Evolutionary conservation across 1,284 basidiomycete species (phyloP), one percentile per base, ranked within the genome.

Genomic region (Jaminaea rosea): DNA sequence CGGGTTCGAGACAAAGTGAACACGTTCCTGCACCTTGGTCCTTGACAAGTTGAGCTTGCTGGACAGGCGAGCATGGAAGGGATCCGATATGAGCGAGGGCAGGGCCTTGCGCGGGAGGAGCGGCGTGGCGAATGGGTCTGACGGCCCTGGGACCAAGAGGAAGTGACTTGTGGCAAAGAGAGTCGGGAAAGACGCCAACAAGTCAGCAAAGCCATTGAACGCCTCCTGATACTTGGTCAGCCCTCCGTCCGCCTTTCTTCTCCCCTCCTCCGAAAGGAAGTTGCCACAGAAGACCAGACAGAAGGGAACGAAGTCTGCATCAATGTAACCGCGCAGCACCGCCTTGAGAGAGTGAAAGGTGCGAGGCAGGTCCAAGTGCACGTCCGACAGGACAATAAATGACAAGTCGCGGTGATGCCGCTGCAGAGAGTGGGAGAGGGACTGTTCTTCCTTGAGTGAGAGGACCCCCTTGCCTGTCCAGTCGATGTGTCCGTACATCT

Each of bases 251-350:
- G 86, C 2, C 87, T 86, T 75, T 62, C 75, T 76, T 50, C 39
- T 15, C 3, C 39, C 73, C 67, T 73, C 76, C 46, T 84, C 11
- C 81, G 78, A 55, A 91, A 85, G 0, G 74, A 98, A 99, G 76
- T 94, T 93, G 3, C 94, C 94, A 63, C 94, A 99, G 27, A 98
- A 78, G 17, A 97, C 82, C 59, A 97, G 87, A 6, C 90, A 80
- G 66, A 64, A 67, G 82, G 88, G 6, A 85, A 93, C 58, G 86
- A 84, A 75, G 85, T 85, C 87, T 19, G 78, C 76, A 59, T 89
- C 87, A 32, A 92, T 83, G 73, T 93, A 98, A 46, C 89, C 89
- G 62, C 92, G 85, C 61, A 98, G 85, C 76, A 98, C 82, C 60
- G 84, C 84, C 52, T 82, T 80, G 10, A 99, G 79, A 1, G 87